Conservation (phyloP, 495 filamentous ascomycete species). For the Clavariopsis aquatica region DNA sequence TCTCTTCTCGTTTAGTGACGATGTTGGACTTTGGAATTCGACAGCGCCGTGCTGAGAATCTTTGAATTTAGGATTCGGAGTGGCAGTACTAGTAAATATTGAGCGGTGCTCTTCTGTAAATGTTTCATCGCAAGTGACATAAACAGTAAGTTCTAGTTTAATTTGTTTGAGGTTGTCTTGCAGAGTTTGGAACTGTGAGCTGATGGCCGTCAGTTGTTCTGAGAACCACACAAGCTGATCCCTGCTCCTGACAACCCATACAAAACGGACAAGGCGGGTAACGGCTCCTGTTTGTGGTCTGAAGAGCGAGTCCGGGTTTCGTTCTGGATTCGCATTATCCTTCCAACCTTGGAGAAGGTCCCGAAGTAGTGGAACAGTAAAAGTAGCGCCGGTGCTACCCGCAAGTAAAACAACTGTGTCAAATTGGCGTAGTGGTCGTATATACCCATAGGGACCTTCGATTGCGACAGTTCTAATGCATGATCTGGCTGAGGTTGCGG, state of each 20-base stretch:
- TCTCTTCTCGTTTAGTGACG: slow-evolving; percentile 27
- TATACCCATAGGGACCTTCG: slow-evolving; percentile 58
- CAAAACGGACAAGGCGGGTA: slow-evolving; percentile 66
- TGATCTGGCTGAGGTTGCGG: slow-evolving; percentile 53
- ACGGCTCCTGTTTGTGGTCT: slow-evolving; percentile 49
- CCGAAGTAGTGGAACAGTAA: slow-evolving; percentile 56
- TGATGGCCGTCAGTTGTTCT: slow-evolving; percentile 59
- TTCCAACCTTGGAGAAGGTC: slow-evolving; percentile 50
- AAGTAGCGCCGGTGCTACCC: slow-evolving; percentile 59
- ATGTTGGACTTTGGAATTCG: slow-evolving; percentile 10
- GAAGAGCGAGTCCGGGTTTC: slow-evolving; percentile 22
- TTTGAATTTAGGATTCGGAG: slow-evolving; percentile 4
- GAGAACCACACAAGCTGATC: slow-evolving; percentile 71
- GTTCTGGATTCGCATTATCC: slow-evolving; percentile 13
- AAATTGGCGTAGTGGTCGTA: slow-evolving; percentile 55
- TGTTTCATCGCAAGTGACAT: slow-evolving; percentile 61
- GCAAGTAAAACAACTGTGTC: slow-evolving; percentile 65
- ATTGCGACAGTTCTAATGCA: slow-evolving; percentile 36
- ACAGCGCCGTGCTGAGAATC: slow-evolving; percentile 20
- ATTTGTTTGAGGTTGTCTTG: slow-evolving; percentile 43
- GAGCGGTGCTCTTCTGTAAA: slow-evolving; percentile 41
- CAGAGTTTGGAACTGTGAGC: slow-evolving; percentile 52
- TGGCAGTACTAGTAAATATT: slow-evolving; percentile 24
- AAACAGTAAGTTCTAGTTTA: slow-evolving; percentile 58
- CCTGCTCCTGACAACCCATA: slow-evolving; percentile 71